Percentiles rank a stretch among this genome's conserved stretches.
phyloP scores from a whole-genome alignment of 1,139 yeast genomes.

The Geotrichum phurueaensis region DNA sequence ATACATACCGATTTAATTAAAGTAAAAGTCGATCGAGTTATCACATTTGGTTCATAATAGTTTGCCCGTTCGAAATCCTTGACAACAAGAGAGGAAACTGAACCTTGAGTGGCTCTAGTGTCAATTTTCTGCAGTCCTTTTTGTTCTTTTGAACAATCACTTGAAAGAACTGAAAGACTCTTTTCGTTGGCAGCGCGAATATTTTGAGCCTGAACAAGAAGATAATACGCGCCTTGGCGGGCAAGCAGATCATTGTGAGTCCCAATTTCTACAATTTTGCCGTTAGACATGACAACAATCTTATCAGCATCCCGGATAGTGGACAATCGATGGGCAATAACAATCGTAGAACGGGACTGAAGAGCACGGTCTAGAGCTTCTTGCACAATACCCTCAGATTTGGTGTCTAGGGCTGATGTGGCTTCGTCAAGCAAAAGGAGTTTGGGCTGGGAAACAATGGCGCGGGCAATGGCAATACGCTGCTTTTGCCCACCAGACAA shows the following conservation, averaged over 20 bases:
- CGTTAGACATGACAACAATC: conserved; percentile 42
- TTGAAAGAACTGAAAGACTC: neutral
- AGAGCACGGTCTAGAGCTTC: conserved; percentile 56
- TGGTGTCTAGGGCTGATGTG: conserved; percentile 69
- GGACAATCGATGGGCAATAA: conserved; percentile 74
- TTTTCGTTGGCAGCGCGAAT: conserved; percentile 17
- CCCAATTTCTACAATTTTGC: conserved; percentile 41
- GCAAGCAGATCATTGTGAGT: conserved; percentile 37
- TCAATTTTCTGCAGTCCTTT: neutral
- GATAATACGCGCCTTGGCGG: conserved; percentile 32
- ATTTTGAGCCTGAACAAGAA: conserved; percentile 38
- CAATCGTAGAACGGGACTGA: conserved; percentile 62
- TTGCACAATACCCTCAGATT: conserved; percentile 50
- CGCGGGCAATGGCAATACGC: conserved; percentile 81
- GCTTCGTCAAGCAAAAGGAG: conserved; percentile 68
- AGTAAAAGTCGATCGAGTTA: conserved; percentile 4
- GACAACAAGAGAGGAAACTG: conserved; percentile 9
- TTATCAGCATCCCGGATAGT: conserved; percentile 54
- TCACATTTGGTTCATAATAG: neutral
- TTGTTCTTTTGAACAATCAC: too few relatives aligned
- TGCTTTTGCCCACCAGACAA: conserved; percentile 88
- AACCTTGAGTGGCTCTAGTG: conserved; percentile 1
- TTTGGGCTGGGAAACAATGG: conserved; percentile 58
- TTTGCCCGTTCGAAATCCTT: conserved; percentile 9
- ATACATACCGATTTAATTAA: conserved; percentile 6